Percentiles rank a stretch among this genome's conserved stretches.
Conservation (phyloP, 331 rosid species). For the Malus hybrid region DNA sequence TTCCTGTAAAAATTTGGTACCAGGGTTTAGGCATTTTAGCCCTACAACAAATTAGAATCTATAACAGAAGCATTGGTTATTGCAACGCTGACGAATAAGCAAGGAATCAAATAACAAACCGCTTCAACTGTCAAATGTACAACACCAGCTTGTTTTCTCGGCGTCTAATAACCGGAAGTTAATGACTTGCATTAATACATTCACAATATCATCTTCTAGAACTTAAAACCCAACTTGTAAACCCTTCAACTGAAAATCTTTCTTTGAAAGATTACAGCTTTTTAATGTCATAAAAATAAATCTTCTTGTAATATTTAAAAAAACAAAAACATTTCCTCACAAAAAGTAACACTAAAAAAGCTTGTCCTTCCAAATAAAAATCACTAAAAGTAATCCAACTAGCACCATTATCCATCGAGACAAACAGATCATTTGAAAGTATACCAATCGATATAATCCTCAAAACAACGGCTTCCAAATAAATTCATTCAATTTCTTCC, state of each 20-base stretch:
- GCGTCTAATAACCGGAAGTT: background rate
- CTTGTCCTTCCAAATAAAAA: background rate
- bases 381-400: background rate
- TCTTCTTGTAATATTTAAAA: too few species aligned
- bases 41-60: background rate
- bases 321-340: background rate
- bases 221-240: too few species aligned
- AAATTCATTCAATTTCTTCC: background rate
- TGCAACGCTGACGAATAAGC: background rate
- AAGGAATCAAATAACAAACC: background rate
- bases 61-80: background rate
- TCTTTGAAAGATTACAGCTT: too few species aligned
- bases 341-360: background rate
- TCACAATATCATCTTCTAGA: too few species aligned
- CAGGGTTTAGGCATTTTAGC: background rate
- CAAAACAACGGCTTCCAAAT: background rate
- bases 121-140: background rate
- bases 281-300: too few species aligned
- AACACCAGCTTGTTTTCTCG: background rate
- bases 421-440: background rate
- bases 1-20: constrained; percentile 23
- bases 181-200: too few species aligned
- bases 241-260: too few species aligned
- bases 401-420: background rate
- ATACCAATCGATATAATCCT: background rate